phyloP scores from a whole-genome alignment of 306 rosid genomes.

The Gastrolobium bilobum region DNA sequence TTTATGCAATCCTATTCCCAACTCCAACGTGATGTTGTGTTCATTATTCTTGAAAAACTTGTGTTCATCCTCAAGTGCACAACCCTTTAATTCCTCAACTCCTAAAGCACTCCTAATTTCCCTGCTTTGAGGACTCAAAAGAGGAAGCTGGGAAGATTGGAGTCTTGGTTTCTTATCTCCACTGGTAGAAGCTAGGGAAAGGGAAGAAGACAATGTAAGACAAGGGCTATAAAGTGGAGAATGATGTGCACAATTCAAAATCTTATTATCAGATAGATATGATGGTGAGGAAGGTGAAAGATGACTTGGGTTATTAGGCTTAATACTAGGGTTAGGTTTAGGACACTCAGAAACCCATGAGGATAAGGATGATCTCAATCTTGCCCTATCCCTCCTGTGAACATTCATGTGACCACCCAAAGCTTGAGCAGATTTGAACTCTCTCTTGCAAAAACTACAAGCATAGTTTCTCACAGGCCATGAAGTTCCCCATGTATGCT shows the following conservation, averaged over 20 bases:
- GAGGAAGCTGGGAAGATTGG: constrained; percentile 39
- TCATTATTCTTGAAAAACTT: constrained; percentile 48
- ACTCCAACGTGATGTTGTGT: constrained; percentile 48
- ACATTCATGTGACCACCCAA: constrained; percentile 95
- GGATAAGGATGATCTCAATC: constrained; percentile 64
- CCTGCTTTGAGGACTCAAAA: constrained; percentile 52
- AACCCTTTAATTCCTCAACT: constrained; percentile 33
- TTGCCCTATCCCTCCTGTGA: constrained; percentile 90
- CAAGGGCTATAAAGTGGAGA: constrained; percentile 47
- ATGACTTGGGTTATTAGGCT: constrained; percentile 52
- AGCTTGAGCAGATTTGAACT: constrained; percentile 89
- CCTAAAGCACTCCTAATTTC: constrained; percentile 17
- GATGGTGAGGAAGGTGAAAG: constrained; percentile 42
- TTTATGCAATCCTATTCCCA: constrained; percentile 51
- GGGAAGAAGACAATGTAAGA: constrained; percentile 45
- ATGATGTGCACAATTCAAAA: constrained; percentile 43
- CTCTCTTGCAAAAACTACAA: constrained; percentile 87
- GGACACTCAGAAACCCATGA: constrained; percentile 55
- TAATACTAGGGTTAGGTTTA: constrained; percentile 50
- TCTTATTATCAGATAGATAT: constrained; percentile 38
- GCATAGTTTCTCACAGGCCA: constrained; percentile 72
- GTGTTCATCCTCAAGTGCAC: constrained; percentile 36
- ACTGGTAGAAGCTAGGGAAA: constrained; percentile 48
- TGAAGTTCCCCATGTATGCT: constrained; percentile 58
- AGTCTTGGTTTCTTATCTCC: constrained; percentile 56